These are phyloP conservation scores for Metarhizium brunneum DNA, from an alignment of 2,329 filamentous ascomycete species.

Conservation along the genomic window DNA sequence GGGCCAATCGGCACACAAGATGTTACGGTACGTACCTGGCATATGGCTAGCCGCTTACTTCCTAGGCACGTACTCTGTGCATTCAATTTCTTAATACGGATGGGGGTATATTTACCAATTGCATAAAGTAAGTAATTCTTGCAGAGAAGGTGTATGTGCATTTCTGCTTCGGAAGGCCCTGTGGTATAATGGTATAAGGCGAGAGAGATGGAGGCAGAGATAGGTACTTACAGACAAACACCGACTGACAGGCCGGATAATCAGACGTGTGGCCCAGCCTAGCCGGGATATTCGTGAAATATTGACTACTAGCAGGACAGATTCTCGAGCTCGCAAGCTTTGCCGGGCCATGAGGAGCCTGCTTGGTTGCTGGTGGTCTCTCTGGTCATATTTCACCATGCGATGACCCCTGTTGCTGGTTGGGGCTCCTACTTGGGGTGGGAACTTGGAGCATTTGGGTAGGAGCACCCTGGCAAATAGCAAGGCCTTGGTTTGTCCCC, in stretches of 20 bases:
- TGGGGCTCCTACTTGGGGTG: no score
- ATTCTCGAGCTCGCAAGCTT: neutral
- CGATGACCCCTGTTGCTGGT: neutral
- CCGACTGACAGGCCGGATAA: neutral
- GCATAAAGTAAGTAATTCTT: neutral
- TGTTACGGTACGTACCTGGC: neutral
- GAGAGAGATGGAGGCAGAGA: no score
- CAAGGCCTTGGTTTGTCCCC: no score
- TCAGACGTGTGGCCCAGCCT: neutral
- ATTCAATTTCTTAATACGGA: neutral
- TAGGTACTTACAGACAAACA: no score
- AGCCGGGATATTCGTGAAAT: neutral
- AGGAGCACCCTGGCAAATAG: neutral
- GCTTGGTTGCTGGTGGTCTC: no score
- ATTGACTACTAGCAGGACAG: neutral
- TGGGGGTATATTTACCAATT: neutral
- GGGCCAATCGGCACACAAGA: constrained; percentile 4
- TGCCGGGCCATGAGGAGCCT: no score
- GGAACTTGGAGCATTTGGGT: no score
- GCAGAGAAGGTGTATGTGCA: neutral
- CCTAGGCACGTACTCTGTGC: neutral
- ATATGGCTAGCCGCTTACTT: neutral
- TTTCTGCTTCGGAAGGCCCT: no score
- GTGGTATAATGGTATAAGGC: no score
- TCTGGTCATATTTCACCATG: neutral